Evolutionary conservation across 768 basidiomycete species (phyloP).

Genomic region (Lanmaoa pseudosensibilis): DNA sequence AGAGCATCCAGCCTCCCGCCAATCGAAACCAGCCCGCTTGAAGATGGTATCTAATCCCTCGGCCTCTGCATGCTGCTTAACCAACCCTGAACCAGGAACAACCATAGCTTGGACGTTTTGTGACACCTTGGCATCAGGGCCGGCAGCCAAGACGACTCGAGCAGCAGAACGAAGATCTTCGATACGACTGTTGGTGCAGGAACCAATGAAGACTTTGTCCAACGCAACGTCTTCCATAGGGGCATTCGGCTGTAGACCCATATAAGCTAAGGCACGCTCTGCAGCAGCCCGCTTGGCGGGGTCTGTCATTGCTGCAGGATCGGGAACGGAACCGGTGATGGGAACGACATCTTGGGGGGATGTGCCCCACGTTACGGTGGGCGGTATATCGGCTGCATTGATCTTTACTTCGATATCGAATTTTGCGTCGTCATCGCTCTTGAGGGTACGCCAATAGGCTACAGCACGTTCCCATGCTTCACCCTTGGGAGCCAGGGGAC

Average conservation of each 20-base stretch:
- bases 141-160: constrained; percentile 71
- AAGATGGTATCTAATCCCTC: constrained; percentile 86
- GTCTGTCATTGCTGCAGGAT: constrained; percentile 67
- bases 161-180: constrained; percentile 84
- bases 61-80: constrained; percentile 88
- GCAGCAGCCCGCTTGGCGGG: constrained; percentile 66
- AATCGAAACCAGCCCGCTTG: constrained; percentile 90
- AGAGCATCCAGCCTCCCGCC: constrained; percentile 93
- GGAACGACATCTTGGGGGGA: constrained; percentile 86
- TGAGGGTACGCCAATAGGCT: constrained; percentile 82
- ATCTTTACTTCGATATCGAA: constrained; percentile 84
- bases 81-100: constrained; percentile 86
- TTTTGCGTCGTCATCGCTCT: constrained; percentile 76
- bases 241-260: constrained; percentile 80
- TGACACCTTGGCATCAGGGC: constrained; percentile 71
- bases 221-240: constrained; percentile 76
- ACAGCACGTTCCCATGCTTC: constrained; percentile 84
- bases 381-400: constrained; percentile 80
- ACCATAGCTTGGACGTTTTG: constrained; percentile 81
- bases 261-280: constrained; percentile 77
- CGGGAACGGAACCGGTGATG: constrained; percentile 79
- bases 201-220: constrained; percentile 92
- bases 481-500: constrained; percentile 80
- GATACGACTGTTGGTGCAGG: constrained; percentile 93
- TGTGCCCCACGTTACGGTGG: constrained; percentile 92